Conservation (phyloP, 805 yeast species). For the Saccharomycodes ludwigii region DNA sequence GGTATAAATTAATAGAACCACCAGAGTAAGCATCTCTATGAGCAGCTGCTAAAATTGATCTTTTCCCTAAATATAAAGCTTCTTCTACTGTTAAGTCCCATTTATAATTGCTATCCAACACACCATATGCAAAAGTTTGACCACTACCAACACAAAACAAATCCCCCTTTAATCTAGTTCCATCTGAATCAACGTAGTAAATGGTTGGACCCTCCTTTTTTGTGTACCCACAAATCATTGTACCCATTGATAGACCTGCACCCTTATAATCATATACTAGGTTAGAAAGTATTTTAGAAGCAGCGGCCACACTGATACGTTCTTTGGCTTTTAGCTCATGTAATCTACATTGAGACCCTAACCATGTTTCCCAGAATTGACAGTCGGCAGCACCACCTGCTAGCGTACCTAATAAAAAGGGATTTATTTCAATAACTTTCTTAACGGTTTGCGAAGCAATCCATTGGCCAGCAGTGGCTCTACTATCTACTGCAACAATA, state of each 20-base stretch:
- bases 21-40: slow-evolving; percentile 98
- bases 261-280: slow-evolving; percentile 91
- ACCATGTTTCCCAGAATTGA: slow-evolving; percentile 99
- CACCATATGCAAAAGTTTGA: slow-evolving; percentile 98
- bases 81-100: slow-evolving; percentile 93
- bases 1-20: slow-evolving; percentile 88
- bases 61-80: slow-evolving; percentile 85
- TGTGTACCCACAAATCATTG: slow-evolving; percentile 97
- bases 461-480: slow-evolving; percentile 98
- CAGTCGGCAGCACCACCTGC: slow-evolving; percentile 99
- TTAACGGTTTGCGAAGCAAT: slow-evolving; percentile 96
- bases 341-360: slow-evolving; percentile 90
- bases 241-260: slow-evolving; percentile 98
- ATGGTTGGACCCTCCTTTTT: slow-evolving; percentile 92
- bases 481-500: slow-evolving; percentile 90
- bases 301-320: slow-evolving; percentile 92
- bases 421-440: slow-evolving; percentile 94
- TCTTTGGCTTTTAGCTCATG: slow-evolving; percentile 92
- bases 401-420: slow-evolving; percentile 90
- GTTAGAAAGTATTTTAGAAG: slow-evolving; percentile 84
- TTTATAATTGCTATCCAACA: slow-evolving; percentile 77
- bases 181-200: slow-evolving; percentile 94
- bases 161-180: slow-evolving; percentile 90
- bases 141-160: slow-evolving; percentile 97
- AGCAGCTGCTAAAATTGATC: slow-evolving; percentile 93